Evolutionary conservation across 2,329 filamentous ascomycete species (phyloP).

Genomic region (Diaporthe australafricana): DNA sequence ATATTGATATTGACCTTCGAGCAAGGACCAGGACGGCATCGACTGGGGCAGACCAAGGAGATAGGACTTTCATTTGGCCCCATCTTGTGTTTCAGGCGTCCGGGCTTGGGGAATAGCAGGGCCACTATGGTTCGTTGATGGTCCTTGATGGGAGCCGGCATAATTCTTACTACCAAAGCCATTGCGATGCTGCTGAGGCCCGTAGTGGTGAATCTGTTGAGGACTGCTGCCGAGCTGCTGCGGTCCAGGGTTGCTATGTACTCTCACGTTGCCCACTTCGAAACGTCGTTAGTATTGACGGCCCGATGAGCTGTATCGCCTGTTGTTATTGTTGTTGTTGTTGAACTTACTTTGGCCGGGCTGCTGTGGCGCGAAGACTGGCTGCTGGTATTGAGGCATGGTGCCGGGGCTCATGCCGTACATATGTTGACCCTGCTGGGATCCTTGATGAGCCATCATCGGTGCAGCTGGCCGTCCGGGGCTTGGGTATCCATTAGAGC

Average conservation of each 20-base stretch:
- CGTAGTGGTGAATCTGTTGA: slow-evolving; percentile 73
- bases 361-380: slow-evolving; percentile 77
- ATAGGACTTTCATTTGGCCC: slow-evolving; percentile 51
- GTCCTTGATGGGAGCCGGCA: slow-evolving; percentile 53
- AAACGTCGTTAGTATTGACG: slow-evolving; percentile 52
- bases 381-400: slow-evolving; percentile 77
- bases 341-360: slow-evolving; percentile 77
- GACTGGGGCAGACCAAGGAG: slow-evolving; percentile 43
- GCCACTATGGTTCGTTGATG: slow-evolving; percentile 49
- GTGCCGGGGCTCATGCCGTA: slow-evolving; percentile 79
- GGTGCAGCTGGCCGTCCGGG: slow-evolving; percentile 82
- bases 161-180: slow-evolving; percentile 64
- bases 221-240: slow-evolving; percentile 76
- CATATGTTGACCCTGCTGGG: slow-evolving; percentile 86
- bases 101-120: slow-evolving; percentile 50
- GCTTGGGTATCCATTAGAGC: slow-evolving; percentile 85
- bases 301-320: slow-evolving; percentile 40
- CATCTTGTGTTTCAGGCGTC: slow-evolving; percentile 55
- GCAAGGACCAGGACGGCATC: slow-evolving; percentile 35
- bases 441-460: slow-evolving; percentile 96
- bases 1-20: slow-evolving; percentile 40
- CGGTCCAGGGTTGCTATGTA: slow-evolving; percentile 68
- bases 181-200: slow-evolving; percentile 68
- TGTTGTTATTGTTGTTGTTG: slow-evolving; percentile 35
- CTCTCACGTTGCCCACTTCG: slow-evolving; percentile 70